Base-by-base conservation (phyloP, 148 eudicot genomes). In the Pharnaceum exiguum region DNA sequence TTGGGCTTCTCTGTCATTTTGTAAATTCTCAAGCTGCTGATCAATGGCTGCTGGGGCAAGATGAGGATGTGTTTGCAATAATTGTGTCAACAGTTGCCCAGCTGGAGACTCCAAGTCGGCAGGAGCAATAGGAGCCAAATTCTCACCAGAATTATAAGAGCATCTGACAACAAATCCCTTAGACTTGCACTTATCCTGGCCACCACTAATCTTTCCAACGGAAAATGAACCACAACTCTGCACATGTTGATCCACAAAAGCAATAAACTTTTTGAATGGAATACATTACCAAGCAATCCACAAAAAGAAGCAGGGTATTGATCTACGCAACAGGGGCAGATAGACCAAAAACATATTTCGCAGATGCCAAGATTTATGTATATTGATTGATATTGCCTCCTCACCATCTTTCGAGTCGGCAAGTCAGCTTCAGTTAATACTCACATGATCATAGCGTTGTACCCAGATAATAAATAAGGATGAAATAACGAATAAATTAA, bases 21-120 rank as follows among this genome's bases (percentile, higher is more conserved):
- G 81, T 48, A 93, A 82, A 70, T 76, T 75, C 83, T 93, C 95
- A 33, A 93, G 99, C 69, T 89, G 95, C 65, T 88, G 99, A 55
- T 93, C 99, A 62, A 89, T 78, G 51, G 99, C 78, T 67, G 95
- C 82, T 22, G 86, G 85, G 55, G 83, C 78, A 36, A 89, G 85
- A 75, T 93, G 96, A 5, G 95, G 96, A 55, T 93, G 95, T 35
- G 87, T 89, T 67, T 80, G 85, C 78, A 88, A 48, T 38, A 93
- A 82, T 72, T 89, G 85, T 27, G 58, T 79, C 78, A 93, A 75
- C 44, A 89, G 76, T 72, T 79, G 89, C 55, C 99, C 99, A 62
- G 77, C 75, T 19, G 95, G 79, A 59, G 99, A 83, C 64, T 89
- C 89, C 63, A 93, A 68, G 48, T 71, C 71, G 76, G 86, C 68